A percentile compares a stretch with the other conserved stretches of the same genome.
These are phyloP conservation scores for Plasmopara halstedii DNA, from an alignment of 352 stramenopile genomes.

Conservation along the genomic window DNA sequence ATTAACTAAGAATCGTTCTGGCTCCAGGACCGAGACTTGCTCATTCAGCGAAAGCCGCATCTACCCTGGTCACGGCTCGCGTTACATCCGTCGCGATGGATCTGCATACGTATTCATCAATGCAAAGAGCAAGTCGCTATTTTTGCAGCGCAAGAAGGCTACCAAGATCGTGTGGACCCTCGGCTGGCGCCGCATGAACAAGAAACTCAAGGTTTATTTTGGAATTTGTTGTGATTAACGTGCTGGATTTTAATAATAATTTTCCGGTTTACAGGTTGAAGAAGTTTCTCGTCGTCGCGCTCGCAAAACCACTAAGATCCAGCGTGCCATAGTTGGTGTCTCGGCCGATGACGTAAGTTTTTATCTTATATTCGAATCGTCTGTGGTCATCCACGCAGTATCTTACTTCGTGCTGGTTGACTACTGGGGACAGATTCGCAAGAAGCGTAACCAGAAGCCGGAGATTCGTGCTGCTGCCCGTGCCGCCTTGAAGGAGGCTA, in stretches of 20 bases:
- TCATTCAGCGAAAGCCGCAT: slow-evolving; percentile 89
- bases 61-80: slow-evolving; percentile 98
- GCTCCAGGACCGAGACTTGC: slow-evolving; percentile 81
- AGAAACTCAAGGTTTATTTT: slow-evolving; percentile 94
- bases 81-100: slow-evolving; percentile 97
- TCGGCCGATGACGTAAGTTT: slow-evolving; percentile 89
- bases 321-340: slow-evolving; percentile 95
- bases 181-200: slow-evolving; percentile 97
- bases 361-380: neutral
- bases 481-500: slow-evolving; percentile 89
- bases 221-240: neutral
- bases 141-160: slow-evolving; percentile 98
- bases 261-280: slow-evolving; percentile 77
- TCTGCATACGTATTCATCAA: slow-evolving; percentile 93
- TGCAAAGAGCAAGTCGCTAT: slow-evolving; percentile 97
- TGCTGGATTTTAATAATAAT: no score
- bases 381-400: neutral
- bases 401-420: neutral
- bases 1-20: slow-evolving; percentile 12
- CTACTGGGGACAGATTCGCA: slow-evolving; percentile 81
- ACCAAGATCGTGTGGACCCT: slow-evolving; percentile 99
- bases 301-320: slow-evolving; percentile 94
- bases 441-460: slow-evolving; percentile 96
- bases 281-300: slow-evolving; percentile 74
- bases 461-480: slow-evolving; percentile 87